Conservation (phyloP, 2,329 filamentous ascomycete species). For the Beauveria australis region DNA sequence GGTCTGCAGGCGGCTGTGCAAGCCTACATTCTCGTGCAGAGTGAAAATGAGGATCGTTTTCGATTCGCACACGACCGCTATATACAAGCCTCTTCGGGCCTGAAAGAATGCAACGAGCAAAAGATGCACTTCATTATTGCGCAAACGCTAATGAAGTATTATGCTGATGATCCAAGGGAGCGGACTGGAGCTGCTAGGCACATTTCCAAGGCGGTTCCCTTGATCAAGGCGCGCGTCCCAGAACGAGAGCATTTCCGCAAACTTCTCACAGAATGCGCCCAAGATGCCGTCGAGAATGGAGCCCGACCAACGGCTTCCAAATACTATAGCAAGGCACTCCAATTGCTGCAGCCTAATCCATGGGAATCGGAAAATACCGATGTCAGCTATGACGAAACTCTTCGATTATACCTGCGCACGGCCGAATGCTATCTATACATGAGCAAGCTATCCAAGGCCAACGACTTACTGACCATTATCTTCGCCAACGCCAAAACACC, state of each 20-base stretch:
- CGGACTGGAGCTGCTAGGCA: constrained; percentile 72
- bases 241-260: constrained; percentile 61
- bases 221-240: constrained; percentile 60
- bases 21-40: constrained; percentile 71
- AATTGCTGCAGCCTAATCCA: constrained; percentile 68
- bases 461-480: constrained; percentile 59
- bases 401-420: constrained; percentile 68
- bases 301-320: constrained; percentile 74
- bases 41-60: constrained; percentile 79
- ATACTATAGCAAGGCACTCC: constrained; percentile 70
- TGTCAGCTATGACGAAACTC: constrained; percentile 77
- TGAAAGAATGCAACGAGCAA: constrained; percentile 60
- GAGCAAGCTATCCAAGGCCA: constrained; percentile 60
- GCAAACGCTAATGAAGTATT: constrained; percentile 69
- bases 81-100: constrained; percentile 60
- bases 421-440: constrained; percentile 80
- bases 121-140: constrained; percentile 92
- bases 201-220: constrained; percentile 66
- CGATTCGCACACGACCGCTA: constrained; percentile 86
- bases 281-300: constrained; percentile 70
- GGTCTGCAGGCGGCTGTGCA: constrained; percentile 78
- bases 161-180: constrained; percentile 48
- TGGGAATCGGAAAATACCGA: constrained; percentile 67
- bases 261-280: constrained; percentile 70
- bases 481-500: constrained; percentile 62